Evolutionary conservation across 805 yeast genomes (phyloP).

Genomic region (Tetrapisispora arboricola): DNA sequence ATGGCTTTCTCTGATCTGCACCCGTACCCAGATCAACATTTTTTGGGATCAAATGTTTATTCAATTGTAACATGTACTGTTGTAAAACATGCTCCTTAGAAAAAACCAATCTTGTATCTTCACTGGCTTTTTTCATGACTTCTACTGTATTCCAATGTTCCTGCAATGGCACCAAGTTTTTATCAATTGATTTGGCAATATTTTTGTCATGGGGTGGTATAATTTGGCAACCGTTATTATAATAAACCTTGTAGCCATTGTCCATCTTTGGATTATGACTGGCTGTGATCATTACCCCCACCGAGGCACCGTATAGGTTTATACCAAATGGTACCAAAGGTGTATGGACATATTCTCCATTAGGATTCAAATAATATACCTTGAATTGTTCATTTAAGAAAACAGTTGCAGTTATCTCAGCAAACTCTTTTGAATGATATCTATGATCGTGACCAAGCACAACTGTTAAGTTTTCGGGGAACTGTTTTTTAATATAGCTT

Average conservation of each 20-base stretch:
- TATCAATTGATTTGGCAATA: conserved; percentile 55
- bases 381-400: conserved; percentile 59
- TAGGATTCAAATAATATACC: conserved; percentile 46
- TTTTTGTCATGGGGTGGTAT: conserved; percentile 80
- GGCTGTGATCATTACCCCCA: conserved; percentile 90
- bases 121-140: conserved; percentile 28
- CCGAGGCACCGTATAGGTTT: conserved; percentile 48
- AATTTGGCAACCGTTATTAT: conserved; percentile 90
- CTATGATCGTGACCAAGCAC: conserved; percentile 93
- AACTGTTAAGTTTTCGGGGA: conserved; percentile 24
- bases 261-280: conserved; percentile 79
- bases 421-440: conserved; percentile 67
- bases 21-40: conserved; percentile 1
- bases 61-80: conserved; percentile 32
- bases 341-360: conserved; percentile 49
- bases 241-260: conserved; percentile 92
- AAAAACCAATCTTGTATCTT: conserved; percentile 25
- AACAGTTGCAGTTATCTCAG: conserved; percentile 65
- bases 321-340: conserved; percentile 90
- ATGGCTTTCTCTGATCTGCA: conserved; percentile 12
- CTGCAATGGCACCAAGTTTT: conserved; percentile 52
- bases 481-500: conserved; percentile 32
- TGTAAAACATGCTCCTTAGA: conserved; percentile 36
- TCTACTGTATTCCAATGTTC: conserved; percentile 39
- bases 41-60: conserved; percentile 26